phyloP scores from a whole-genome alignment of 805 yeast genomes.

The Saturnispora sekii region DNA sequence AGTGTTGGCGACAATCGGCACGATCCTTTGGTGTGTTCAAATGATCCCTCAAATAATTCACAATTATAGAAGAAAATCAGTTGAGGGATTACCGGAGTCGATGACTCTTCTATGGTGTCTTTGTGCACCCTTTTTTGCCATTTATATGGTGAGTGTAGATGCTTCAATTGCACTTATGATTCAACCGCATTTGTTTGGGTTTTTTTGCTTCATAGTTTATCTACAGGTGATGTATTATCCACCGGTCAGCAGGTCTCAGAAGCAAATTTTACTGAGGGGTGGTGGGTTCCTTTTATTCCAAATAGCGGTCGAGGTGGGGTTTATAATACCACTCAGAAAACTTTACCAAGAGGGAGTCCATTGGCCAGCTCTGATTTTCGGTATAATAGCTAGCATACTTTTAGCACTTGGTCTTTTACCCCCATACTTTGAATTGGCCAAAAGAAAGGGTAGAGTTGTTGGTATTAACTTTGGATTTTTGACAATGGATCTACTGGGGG shows the following conservation, averaged over 20 bases:
- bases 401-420: constrained; percentile 44
- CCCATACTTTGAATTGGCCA: constrained; percentile 45
- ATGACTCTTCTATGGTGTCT: constrained; percentile 83
- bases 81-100: constrained; percentile 78
- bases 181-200: constrained; percentile 47
- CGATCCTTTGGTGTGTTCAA: constrained; percentile 89
- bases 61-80: constrained; percentile 67
- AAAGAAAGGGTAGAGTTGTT: constrained; percentile 42
- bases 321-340: constrained; percentile 42
- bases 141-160: constrained; percentile 39
- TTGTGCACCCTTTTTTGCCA: constrained; percentile 46
- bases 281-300: constrained; percentile 29
- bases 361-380: constrained; percentile 41
- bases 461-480: constrained; percentile 47
- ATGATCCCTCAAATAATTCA: constrained; percentile 63
- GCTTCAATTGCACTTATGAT: constrained; percentile 41
- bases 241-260: constrained; percentile 30
- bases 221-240: constrained; percentile 44
- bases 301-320: constrained; percentile 36
- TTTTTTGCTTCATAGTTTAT: constrained; percentile 40
- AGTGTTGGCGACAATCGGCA: constrained; percentile 79
- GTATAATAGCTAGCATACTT: constrained; percentile 39
- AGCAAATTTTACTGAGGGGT: constrained; percentile 24
- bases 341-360: constrained; percentile 30
- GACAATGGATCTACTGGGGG: constrained; percentile 42